These are phyloP conservation scores for Cladosporium sp. DNA, from an alignment of 2,329 filamentous ascomycete species.

Conservation along the genomic window DNA sequence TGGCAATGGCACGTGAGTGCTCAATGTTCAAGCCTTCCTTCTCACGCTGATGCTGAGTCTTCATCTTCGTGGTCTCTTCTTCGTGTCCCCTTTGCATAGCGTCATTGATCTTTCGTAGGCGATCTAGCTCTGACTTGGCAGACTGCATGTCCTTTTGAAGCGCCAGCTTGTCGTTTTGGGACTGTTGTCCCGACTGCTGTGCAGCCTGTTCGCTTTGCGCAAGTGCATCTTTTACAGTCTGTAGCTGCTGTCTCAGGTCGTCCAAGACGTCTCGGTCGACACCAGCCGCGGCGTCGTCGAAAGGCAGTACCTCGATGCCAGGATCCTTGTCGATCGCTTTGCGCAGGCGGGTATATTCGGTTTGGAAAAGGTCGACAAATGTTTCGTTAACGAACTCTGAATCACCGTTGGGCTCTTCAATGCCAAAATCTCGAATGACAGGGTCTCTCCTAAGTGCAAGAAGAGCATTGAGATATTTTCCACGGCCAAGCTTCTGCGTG, in stretches of 20 bases:
- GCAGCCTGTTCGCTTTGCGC: constrained; percentile 59
- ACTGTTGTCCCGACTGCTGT: constrained; percentile 54
- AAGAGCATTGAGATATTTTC: constrained; percentile 82
- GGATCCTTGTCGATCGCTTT: constrained; percentile 90
- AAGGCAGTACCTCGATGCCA: constrained; percentile 77
- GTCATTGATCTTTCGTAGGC: constrained; percentile 68
- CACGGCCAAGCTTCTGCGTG: constrained; percentile 73
- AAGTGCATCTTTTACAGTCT: constrained; percentile 66
- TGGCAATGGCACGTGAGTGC: constrained; percentile 36
- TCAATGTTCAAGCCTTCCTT: constrained; percentile 32
- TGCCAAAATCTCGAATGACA: constrained; percentile 84
- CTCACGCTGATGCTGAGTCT: constrained; percentile 48
- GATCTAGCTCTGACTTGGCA: constrained; percentile 46
- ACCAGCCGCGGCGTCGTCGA: constrained; percentile 81
- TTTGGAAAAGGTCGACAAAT: constrained; percentile 93
- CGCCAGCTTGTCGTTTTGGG: constrained; percentile 48
- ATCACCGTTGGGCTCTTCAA: constrained; percentile 41
- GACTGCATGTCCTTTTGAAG: constrained; percentile 51
- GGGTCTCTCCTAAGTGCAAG: constrained; percentile 74
- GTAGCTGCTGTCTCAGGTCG: constrained; percentile 72
- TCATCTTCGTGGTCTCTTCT: constrained; percentile 47
- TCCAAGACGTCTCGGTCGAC: constrained; percentile 94
- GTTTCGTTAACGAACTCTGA: constrained; percentile 57
- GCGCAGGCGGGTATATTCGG: constrained; percentile 84
- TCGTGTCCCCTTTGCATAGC: constrained; percentile 69